phyloP scores from a whole-genome alignment of 2,329 filamentous ascomycete species.

The Cadophora sp. region DNA sequence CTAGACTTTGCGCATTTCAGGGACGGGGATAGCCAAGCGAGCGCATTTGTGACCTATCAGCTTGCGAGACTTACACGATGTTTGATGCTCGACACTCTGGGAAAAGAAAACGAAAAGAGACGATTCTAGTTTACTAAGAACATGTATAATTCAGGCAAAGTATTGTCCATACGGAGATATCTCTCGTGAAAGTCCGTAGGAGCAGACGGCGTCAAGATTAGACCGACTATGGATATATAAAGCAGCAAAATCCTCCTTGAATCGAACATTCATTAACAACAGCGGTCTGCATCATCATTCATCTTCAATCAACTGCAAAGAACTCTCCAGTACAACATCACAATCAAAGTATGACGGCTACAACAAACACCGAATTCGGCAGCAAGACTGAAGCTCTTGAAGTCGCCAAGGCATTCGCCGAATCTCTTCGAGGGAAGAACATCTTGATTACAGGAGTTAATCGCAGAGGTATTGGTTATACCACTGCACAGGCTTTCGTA shows the following conservation, averaged over 20 bases:
- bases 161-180: neutral
- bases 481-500: conserved; percentile 31
- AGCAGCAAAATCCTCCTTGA: neutral
- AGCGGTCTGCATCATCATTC: neutral
- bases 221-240: conserved; percentile 4
- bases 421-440: conserved; percentile 47
- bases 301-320: neutral
- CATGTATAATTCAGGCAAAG: neutral
- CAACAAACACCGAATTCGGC: conserved; percentile 47
- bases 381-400: conserved; percentile 47
- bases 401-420: conserved; percentile 47
- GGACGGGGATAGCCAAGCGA: neutral
- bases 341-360: conserved; percentile 25
- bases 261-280: neutral
- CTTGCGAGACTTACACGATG: neutral
- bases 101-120: neutral
- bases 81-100: neutral
- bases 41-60: conserved; percentile 2
- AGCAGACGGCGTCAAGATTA: neutral
- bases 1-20: conserved; percentile 7
- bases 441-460: conserved; percentile 33
- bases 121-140: neutral
- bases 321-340: neutral
- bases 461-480: conserved; percentile 29
- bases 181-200: neutral